These are phyloP conservation scores for Craterostigma plantagineum DNA, from an alignment of 257 asterid species.

Conservation along the genomic window DNA sequence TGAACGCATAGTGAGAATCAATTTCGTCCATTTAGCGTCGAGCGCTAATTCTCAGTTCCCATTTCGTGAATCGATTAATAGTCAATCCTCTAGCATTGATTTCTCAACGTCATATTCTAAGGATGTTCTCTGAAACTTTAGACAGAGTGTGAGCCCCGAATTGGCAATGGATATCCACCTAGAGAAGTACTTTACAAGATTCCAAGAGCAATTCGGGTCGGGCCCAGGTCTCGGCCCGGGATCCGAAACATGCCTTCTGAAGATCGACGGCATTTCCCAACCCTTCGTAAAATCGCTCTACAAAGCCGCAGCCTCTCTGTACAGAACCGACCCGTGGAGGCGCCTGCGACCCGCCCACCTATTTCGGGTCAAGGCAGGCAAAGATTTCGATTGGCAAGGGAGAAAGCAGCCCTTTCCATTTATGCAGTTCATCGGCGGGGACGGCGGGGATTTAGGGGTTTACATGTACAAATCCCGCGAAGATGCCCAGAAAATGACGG, in stretches of 20 bases:
- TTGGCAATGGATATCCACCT: constrained; percentile 29
- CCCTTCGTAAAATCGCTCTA: constrained; percentile 23
- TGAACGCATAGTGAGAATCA: too few relatives aligned
- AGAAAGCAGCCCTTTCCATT: constrained; percentile 33
- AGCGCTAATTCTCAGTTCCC: too few relatives aligned
- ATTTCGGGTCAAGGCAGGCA: constrained; percentile 27
- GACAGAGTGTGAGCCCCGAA: too few relatives aligned
- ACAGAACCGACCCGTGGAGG: constrained; percentile 48
- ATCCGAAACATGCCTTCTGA: constrained; percentile 31
- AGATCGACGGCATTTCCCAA: constrained; percentile 21
- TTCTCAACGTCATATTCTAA: too few relatives aligned
- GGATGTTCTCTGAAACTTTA: too few relatives aligned
- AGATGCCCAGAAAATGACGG: constrained; percentile 26
- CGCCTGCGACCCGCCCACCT: constrained; percentile 33
- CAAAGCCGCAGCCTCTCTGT: constrained; percentile 38
- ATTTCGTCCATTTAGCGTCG: too few relatives aligned
- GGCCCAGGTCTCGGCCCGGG: constrained; percentile 51
- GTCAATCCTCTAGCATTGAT: too few relatives aligned
- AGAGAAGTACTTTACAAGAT: constrained; percentile 26
- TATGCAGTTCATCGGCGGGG: constrained; percentile 38
- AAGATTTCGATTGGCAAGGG: constrained; percentile 30
- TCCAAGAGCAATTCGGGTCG: constrained; percentile 37
- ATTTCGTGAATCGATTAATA: too few relatives aligned
- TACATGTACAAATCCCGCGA: constrained; percentile 29
- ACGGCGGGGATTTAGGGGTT: constrained; percentile 41